phyloP scores from a whole-genome alignment of 1,284 basidiomycete species.

The Somion occarium region DNA sequence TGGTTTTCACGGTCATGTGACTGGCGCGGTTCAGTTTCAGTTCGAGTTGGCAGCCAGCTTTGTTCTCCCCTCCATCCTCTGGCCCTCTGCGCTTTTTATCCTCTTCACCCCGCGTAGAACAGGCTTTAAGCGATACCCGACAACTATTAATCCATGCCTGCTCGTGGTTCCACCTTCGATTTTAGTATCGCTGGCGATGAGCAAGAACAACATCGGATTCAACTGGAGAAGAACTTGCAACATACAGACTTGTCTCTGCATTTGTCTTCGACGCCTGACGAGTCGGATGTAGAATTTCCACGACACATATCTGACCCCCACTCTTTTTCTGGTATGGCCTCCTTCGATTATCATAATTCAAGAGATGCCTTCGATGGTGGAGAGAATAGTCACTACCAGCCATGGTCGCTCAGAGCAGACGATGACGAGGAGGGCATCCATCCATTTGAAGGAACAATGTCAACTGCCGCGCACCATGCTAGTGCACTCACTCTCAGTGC shows the following conservation, averaged over 20 bases:
- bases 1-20: constrained; percentile 11
- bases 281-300: constrained; percentile 58
- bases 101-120: background rate
- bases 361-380: constrained; percentile 52
- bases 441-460: constrained; percentile 66
- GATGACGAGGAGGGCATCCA: constrained; percentile 57
- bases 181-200: constrained; percentile 60
- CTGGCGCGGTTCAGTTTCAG: constrained; percentile 7
- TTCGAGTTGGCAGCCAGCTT: constrained; percentile 1
- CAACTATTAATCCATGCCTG: constrained; percentile 14
- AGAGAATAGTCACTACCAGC: constrained; percentile 45
- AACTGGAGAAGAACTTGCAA: constrained; percentile 70
- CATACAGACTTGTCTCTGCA: constrained; percentile 66
- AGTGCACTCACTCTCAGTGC: constrained; percentile 82
- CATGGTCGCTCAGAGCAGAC: constrained; percentile 58
- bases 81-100: constrained; percentile 1
- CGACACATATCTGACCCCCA: constrained; percentile 53
- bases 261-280: constrained; percentile 44
- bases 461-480: constrained; percentile 83
- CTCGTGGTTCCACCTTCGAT: constrained; percentile 19
- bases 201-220: constrained; percentile 65
- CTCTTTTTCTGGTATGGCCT: constrained; percentile 49
- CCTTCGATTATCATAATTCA: constrained; percentile 52
- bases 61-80: background rate
- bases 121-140: constrained; percentile 16